Conservation (phyloP, 768 basidiomycete species). For the Cystoderma amianthinum region DNA sequence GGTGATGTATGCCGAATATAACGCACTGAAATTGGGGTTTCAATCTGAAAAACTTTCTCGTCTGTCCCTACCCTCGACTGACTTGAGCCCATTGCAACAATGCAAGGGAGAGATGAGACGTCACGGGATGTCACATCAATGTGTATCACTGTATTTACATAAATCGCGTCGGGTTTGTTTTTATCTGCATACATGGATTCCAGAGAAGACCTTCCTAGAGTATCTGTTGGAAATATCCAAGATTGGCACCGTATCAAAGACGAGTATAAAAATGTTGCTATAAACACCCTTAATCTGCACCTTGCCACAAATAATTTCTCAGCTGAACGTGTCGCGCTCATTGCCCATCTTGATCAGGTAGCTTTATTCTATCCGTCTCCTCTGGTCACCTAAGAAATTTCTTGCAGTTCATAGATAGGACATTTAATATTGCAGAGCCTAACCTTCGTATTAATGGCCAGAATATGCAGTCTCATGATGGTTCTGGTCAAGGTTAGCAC, state of each 20-base stretch:
- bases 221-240: conserved; percentile 58
- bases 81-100: conserved; percentile 49
- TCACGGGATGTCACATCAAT: neutral
- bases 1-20: neutral
- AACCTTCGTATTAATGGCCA: conserved; percentile 81
- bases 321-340: conserved; percentile 38
- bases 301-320: conserved; percentile 29
- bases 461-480: conserved; percentile 58
- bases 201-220: conserved; percentile 36
- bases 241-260: conserved; percentile 61
- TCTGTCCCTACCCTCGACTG: conserved; percentile 56
- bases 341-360: conserved; percentile 48
- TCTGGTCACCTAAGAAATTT: conserved; percentile 3
- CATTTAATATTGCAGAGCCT: conserved; percentile 55
- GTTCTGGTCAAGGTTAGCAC: conserved; percentile 46
- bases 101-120: neutral
- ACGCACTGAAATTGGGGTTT: conserved; percentile 48
- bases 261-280: conserved; percentile 41
- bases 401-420: conserved; percentile 51
- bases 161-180: too few species aligned
- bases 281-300: conserved; percentile 38
- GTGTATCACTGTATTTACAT: too few species aligned
- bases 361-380: neutral
- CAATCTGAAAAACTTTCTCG: conserved; percentile 51
- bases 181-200: too few species aligned